Percentiles rank a stretch among this genome's conserved stretches.
Conservation (phyloP, 2,329 filamentous ascomycete genomes). For the Aspergillus latus region DNA sequence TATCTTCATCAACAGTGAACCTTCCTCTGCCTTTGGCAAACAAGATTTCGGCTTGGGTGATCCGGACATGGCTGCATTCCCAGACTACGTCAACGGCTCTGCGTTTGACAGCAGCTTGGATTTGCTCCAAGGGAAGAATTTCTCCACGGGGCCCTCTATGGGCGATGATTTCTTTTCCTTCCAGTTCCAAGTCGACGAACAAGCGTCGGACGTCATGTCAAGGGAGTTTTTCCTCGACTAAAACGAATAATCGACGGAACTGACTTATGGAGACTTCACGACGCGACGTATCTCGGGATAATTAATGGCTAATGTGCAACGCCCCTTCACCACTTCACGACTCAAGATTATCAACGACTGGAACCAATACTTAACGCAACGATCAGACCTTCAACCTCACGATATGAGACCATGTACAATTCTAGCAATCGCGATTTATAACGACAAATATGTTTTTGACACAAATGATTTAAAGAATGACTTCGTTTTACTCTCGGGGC, state of each 20-base stretch:
- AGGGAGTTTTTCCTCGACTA: slow-evolving; percentile 27
- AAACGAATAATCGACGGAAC: slow-evolving; percentile 4
- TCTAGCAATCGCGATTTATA: slow-evolving; percentile 14
- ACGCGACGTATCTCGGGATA: slow-evolving; percentile 18
- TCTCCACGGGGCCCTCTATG: slow-evolving; percentile 25
- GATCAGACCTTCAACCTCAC: slow-evolving; percentile 14
- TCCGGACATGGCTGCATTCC: slow-evolving; percentile 33
- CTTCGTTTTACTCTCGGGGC: slow-evolving; percentile 7
- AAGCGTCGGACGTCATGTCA: slow-evolving; percentile 25
- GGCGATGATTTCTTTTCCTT: slow-evolving; percentile 39
- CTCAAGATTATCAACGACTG: slow-evolving; percentile 22
- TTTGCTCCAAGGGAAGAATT: slow-evolving; percentile 35
- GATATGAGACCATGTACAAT: slow-evolving; percentile 27
- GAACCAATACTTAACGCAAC: slow-evolving; percentile 22
- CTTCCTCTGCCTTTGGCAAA: slow-evolving; percentile 28
- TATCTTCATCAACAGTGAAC: slow-evolving; percentile 41
- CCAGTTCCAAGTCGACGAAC: slow-evolving; percentile 40
- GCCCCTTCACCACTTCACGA: slow-evolving; percentile 19
- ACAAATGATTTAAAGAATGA: slow-evolving; percentile 12
- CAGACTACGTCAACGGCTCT: slow-evolving; percentile 36
- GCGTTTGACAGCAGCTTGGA: slow-evolving; percentile 36
- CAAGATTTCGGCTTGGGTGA: slow-evolving; percentile 34
- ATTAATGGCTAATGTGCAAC: slow-evolving; percentile 20
- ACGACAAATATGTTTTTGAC: slow-evolving; percentile 12
- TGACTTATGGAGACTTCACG: slow-evolving; percentile 17